Base-by-base conservation (phyloP, 2,329 filamentous ascomycete species). In the Ophiognomonia clavigignenti-juglandacearum region DNA sequence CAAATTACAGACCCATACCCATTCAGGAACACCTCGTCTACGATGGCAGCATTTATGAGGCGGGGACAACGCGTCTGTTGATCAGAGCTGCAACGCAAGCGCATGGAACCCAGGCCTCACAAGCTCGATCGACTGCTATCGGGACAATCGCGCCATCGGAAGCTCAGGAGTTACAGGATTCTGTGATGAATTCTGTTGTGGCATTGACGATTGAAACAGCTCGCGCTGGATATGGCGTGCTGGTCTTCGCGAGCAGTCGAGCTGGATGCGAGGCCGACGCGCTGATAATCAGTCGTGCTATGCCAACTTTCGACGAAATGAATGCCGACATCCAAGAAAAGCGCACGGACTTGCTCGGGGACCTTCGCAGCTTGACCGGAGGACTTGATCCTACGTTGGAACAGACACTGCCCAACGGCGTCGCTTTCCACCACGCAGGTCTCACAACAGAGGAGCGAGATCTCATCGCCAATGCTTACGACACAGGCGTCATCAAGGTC, bases 381-480 rank as follows among this genome's bases (percentile, higher is more conserved):
- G 86, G 83, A 0, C 66, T 88, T 18, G 86, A 91, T 59, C 72
- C 77, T 1, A 72, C 73, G 1, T 68, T 91, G 9, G 77, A 80
- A 56, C 79, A 79, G 53, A 86, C 82, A 0, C 68, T 90, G 3
- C 68, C 77, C 0, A 72, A 68, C 42, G 86, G 86, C 1, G 85
- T 88, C 47, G 86, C 82, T 13, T 90, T 89, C 62, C 86, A 91
- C 61, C 83, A 82, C 68, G 82, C 82, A 38, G 82, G 82, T 11
- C 72, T 91, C 56, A 90, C 86, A 0, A 82, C 77, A 0, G 86
- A 91, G 64, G 86, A 91, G 61, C 75, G 86, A 40, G 85, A 88
- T 40, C 66, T 89, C 7, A 75, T 90, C 45, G 81, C 85, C 3
- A 74, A 73, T 29, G 85, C 85, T 11, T 90, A 88, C 54, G 86